phyloP scores from a whole-genome alignment of 805 yeast genomes.

The Monosporozyma aerobia region DNA sequence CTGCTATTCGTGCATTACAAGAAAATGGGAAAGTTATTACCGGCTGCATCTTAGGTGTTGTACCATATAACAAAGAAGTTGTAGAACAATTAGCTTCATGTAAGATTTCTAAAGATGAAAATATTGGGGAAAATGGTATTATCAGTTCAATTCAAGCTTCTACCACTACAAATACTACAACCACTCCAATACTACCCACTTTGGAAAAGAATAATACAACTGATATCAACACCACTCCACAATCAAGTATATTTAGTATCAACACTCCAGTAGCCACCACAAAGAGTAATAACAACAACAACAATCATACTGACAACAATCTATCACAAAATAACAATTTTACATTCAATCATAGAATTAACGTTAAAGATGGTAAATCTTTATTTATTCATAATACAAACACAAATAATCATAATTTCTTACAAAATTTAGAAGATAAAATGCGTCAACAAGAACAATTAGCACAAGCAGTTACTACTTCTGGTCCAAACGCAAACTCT shows the following conservation, averaged over 20 bases:
- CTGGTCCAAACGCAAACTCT: conserved; percentile 28
- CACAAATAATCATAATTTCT: conserved; percentile 17
- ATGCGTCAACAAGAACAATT: conserved; percentile 22
- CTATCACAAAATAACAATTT: conserved; percentile 1
- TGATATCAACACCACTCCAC: neutral
- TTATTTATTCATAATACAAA: conserved; percentile 29
- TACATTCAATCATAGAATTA: conserved; percentile 25
- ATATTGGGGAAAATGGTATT: conserved; percentile 17
- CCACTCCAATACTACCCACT: neutral
- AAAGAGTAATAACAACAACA: neutral
- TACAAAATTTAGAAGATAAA: conserved; percentile 22
- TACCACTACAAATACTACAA: neutral
- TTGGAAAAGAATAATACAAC: neutral
- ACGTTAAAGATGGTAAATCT: conserved; percentile 36
- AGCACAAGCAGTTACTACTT: conserved; percentile 8
- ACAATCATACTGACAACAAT: neutral
- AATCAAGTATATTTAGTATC: neutral
- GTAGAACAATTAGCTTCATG: conserved; percentile 48
- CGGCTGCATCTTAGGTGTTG: conserved; percentile 56
- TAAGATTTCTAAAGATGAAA: conserved; percentile 24
- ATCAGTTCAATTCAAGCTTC: neutral
- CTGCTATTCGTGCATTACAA: conserved; percentile 75
- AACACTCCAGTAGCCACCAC: neutral
- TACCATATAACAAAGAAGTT: conserved; percentile 54
- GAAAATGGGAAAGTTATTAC: conserved; percentile 71